Evolutionary conservation across 371 early-diverging fungal genomes (phyloP).

Genomic region (Mucor piriformis): DNA sequence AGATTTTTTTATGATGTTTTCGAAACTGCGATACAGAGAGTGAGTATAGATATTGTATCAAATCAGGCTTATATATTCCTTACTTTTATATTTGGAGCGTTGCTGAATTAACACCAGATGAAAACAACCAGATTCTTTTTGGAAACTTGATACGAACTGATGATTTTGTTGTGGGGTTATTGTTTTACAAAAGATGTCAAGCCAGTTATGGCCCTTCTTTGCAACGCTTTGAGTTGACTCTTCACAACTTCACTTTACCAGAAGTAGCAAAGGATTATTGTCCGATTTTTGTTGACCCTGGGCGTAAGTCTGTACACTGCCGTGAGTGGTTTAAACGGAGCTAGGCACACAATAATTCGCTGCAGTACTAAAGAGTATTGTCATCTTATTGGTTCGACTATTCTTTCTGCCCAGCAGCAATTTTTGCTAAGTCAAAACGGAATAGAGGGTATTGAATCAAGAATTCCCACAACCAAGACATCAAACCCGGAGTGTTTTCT

Average conservation of each 20-base stretch:
- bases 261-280: not conserved
- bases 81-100: not conserved
- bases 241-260: slow-evolving; percentile 2
- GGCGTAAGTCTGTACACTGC: not conserved
- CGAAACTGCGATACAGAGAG: not conserved
- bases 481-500: not conserved
- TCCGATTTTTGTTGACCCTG: not conserved
- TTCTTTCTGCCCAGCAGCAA: not conserved
- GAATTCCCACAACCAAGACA: not conserved
- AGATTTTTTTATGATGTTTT: not conserved
- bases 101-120: not conserved
- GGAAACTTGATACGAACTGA: not conserved
- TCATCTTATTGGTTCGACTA: not conserved
- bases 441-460: not conserved
- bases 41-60: not conserved
- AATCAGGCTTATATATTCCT: not conserved
- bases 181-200: slow-evolving; percentile 1
- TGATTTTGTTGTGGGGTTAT: not conserved
- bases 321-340: not conserved
- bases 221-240: not conserved
- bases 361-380: not conserved
- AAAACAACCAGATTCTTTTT: not conserved
- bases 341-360: not conserved
- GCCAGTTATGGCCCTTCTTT: not conserved
- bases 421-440: not conserved